Evolutionary conservation across 2,329 filamentous ascomycete species (phyloP).

Genomic region (Cordyceps javanica): DNA sequence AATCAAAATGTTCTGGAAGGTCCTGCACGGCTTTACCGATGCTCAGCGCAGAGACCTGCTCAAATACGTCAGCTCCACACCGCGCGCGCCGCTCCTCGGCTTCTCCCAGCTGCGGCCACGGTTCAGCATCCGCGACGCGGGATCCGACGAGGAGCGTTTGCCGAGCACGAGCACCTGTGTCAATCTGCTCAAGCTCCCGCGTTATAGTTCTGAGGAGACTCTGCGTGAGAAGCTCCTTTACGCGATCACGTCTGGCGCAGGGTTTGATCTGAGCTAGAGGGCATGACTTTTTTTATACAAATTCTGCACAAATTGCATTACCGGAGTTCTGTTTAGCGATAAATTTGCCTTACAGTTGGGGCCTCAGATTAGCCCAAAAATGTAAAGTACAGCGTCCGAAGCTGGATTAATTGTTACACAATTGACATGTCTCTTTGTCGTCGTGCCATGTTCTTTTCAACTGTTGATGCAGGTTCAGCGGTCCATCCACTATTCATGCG

Average conservation of each 20-base stretch:
- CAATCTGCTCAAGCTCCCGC: constrained; percentile 86
- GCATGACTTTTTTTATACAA: neutral
- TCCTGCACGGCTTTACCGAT: constrained; percentile 71
- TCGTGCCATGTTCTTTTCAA: too few relatives aligned
- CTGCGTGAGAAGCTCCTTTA: constrained; percentile 81
- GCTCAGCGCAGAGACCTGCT: constrained; percentile 76
- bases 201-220: constrained; percentile 60
- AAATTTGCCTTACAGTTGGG: too few relatives aligned
- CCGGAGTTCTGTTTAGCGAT: too few relatives aligned
- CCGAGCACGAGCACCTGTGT: constrained; percentile 96
- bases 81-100: constrained; percentile 80
- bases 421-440: too few relatives aligned
- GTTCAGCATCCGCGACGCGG: constrained; percentile 83
- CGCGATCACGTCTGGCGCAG: constrained; percentile 81
- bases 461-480: too few relatives aligned
- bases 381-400: too few relatives aligned
- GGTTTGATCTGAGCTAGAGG: constrained; percentile 73
- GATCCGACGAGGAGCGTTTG: constrained; percentile 56
- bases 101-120: constrained; percentile 78
- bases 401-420: too few relatives aligned
- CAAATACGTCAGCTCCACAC: constrained; percentile 93
- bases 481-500: too few relatives aligned
- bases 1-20: constrained; percentile 83
- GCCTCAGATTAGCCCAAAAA: too few relatives aligned
- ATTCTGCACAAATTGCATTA: too few relatives aligned